These are phyloP conservation scores for Sclerotinia minor DNA, from an alignment of 2,329 filamentous ascomycete genomes.

Conservation along the genomic window DNA sequence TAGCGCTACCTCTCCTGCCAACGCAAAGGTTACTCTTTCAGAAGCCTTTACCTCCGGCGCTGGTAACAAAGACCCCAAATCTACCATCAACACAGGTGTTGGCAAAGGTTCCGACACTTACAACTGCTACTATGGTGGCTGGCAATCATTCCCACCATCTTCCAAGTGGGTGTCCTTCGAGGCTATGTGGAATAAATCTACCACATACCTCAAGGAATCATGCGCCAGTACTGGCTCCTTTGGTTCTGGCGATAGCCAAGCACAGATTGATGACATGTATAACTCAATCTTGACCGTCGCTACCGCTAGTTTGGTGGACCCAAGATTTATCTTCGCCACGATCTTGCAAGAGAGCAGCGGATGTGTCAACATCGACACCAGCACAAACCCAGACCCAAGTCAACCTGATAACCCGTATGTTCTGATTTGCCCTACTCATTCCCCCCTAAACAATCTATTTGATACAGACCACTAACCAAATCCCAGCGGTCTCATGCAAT, in stretches of 20 bases:
- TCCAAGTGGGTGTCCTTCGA: slow-evolving; percentile 37
- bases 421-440: not conserved
- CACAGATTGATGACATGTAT: slow-evolving; percentile 33
- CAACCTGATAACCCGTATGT: slow-evolving; percentile 27
- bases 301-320: slow-evolving; percentile 35
- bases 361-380: slow-evolving; percentile 38
- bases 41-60: slow-evolving; percentile 28
- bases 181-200: slow-evolving; percentile 37
- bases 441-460: not conserved
- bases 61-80: slow-evolving; percentile 30
- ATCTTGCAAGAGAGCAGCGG: slow-evolving; percentile 41
- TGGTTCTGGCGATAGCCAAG: slow-evolving; percentile 28
- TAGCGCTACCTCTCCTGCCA: not conserved
- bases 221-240: slow-evolving; percentile 33
- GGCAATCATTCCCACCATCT: slow-evolving; percentile 34
- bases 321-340: slow-evolving; percentile 41
- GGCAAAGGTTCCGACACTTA: slow-evolving; percentile 35
- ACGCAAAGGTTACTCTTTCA: slow-evolving; percentile 27
- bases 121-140: slow-evolving; percentile 40
- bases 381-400: slow-evolving; percentile 27
- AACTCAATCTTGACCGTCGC: slow-evolving; percentile 36
- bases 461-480: not conserved
- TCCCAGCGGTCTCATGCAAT: slow-evolving; percentile 37
- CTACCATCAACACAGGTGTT: slow-evolving; percentile 27
- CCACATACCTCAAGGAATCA: slow-evolving; percentile 25